These are phyloP conservation scores for Phyllosticta paracitricarpa DNA, from an alignment of 2,329 filamentous ascomycete genomes.

Conservation along the genomic window DNA sequence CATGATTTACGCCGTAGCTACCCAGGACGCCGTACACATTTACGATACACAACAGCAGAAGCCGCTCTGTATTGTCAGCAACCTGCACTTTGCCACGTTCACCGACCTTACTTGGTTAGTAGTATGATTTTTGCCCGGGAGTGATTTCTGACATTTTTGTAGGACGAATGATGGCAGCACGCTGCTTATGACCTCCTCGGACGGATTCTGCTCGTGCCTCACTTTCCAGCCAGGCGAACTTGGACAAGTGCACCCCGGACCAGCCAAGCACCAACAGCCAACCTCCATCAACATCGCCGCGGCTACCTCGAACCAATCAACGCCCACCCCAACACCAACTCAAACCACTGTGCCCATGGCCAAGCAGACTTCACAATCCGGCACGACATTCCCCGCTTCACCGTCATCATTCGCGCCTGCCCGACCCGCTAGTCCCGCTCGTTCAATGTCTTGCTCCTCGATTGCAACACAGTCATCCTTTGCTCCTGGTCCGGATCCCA, in stretches of 20 bases:
- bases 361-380: constrained; percentile 27
- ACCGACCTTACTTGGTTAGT: constrained; percentile 89
- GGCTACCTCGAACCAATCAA: constrained; percentile 49
- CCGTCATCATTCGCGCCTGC: constrained; percentile 44
- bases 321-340: constrained; percentile 62
- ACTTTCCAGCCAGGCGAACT: constrained; percentile 78
- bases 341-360: constrained; percentile 50
- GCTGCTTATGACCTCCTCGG: constrained; percentile 90
- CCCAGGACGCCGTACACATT: constrained; percentile 85
- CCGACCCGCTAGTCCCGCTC: constrained; percentile 64
- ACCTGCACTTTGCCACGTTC: constrained; percentile 93
- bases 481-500: constrained; percentile 24
- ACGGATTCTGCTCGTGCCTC: constrained; percentile 91
- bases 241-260: constrained; percentile 68
- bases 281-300: constrained; percentile 33
- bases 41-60: constrained; percentile 97
- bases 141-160: constrained; percentile 21
- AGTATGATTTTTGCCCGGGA: not conserved
- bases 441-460: constrained; percentile 80
- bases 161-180: constrained; percentile 70
- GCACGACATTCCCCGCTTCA: constrained; percentile 48
- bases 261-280: constrained; percentile 36
- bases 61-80: constrained; percentile 89
- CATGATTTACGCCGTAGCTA: constrained; percentile 93
- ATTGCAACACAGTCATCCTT: constrained; percentile 55